Percentiles rank a stretch among this genome's conserved stretches.
Evolutionary conservation across 2,329 filamentous ascomycete genomes (phyloP).

Genomic region (Hypoxylon sp.): DNA sequence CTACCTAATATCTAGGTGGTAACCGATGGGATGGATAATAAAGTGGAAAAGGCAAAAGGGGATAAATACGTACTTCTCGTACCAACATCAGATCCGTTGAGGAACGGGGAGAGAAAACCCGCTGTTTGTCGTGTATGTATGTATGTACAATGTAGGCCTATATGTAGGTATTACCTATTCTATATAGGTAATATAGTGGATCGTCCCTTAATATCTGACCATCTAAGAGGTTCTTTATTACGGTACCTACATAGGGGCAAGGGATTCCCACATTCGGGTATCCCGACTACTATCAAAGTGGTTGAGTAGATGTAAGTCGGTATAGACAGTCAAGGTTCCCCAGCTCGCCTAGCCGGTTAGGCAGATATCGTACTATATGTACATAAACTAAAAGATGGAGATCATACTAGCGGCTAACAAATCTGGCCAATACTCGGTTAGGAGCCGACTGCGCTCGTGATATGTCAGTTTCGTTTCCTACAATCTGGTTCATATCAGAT

Average conservation of each 20-base stretch:
- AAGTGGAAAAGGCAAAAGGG: constrained; percentile 30
- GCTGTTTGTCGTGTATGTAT: constrained; percentile 2
- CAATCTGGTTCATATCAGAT: constrained; percentile 7
- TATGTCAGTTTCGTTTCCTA: constrained; percentile 27
- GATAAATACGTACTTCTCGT: constrained; percentile 18
- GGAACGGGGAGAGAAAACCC: constrained; percentile 11
- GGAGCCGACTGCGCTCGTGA: constrained; percentile 43
- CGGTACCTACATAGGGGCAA: constrained; percentile 1
- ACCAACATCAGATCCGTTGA: constrained; percentile 11
- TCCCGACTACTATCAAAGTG: constrained; percentile 34
- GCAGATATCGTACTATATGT: constrained; percentile 34
- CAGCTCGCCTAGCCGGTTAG: constrained; percentile 26
- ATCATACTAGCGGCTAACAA: constrained; percentile 13
- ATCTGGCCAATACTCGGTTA: constrained; percentile 41
- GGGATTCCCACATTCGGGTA: constrained; percentile 28
- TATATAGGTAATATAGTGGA: constrained; percentile 17
- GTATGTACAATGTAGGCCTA: background rate
- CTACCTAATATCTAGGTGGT: constrained; percentile 34
- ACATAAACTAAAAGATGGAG: constrained; percentile 24
- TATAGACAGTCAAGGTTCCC: constrained; percentile 30
- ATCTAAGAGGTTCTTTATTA: constrained; percentile 5
- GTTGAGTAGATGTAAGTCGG: constrained; percentile 15
- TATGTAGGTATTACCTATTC: constrained; percentile 4
- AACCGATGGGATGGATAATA: constrained; percentile 47
- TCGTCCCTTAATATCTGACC: constrained; percentile 3